Percentiles rank a stretch among this genome's conserved stretches.
Evolutionary conservation across 306 rosid genomes (phyloP).

Genomic region (Dryas drummondii): DNA sequence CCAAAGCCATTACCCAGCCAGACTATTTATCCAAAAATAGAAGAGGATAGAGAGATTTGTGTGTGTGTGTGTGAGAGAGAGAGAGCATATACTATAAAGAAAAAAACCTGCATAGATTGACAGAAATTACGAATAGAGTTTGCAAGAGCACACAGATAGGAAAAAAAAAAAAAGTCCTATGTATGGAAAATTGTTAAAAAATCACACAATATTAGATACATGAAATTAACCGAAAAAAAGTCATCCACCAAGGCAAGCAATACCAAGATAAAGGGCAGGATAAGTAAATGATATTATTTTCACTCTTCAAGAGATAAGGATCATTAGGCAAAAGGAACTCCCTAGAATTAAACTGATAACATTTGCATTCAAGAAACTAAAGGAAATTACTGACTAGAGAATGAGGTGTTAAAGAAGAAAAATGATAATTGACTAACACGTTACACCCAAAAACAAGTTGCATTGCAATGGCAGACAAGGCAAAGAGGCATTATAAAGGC

Average conservation of each 20-base stretch:
- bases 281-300: background rate
- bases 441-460: slow-evolving; percentile 10
- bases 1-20: slow-evolving; percentile 7
- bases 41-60: background rate
- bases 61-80: background rate
- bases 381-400: background rate
- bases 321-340: background rate
- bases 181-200: too few relatives aligned
- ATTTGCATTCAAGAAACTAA: background rate
- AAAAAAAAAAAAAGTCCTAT: too few relatives aligned
- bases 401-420: background rate
- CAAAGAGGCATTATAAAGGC: background rate
- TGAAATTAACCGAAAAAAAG: background rate
- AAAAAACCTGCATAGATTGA: background rate
- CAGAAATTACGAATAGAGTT: background rate
- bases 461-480: slow-evolving; percentile 21
- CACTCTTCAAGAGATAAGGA: background rate
- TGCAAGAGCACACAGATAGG: background rate
- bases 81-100: background rate
- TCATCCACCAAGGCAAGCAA: background rate
- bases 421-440: background rate
- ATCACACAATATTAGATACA: too few relatives aligned
- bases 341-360: background rate
- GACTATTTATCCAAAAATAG: background rate
- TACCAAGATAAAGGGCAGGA: background rate